Conservation (phyloP, 2,329 filamentous ascomycete species). For the Curvularia sp. region DNA sequence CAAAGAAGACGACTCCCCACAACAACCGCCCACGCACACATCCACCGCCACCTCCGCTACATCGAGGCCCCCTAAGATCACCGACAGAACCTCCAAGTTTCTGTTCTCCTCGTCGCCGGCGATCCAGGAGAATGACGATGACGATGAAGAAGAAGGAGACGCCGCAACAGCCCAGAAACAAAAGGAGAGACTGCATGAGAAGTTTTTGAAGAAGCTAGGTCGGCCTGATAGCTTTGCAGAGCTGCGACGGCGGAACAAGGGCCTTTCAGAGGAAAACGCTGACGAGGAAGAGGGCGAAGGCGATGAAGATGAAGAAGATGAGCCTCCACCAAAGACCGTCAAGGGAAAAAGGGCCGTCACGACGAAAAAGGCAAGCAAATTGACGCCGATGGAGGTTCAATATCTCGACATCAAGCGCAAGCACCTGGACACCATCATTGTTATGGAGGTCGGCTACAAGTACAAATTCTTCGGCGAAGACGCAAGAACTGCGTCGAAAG, state of each 20-base stretch:
- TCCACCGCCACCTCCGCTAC: constrained; percentile 36
- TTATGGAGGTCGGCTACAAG: constrained; percentile 97
- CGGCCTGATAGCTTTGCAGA: constrained; percentile 80
- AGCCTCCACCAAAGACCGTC: constrained; percentile 60
- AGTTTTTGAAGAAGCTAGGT: constrained; percentile 90
- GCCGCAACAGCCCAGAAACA: constrained; percentile 62
- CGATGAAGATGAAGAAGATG: constrained; percentile 63
- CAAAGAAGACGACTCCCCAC: constrained; percentile 28
- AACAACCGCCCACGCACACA: constrained; percentile 33
- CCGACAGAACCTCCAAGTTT: constrained; percentile 64
- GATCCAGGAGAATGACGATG: constrained; percentile 38
- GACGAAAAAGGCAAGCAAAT: constrained; percentile 77
- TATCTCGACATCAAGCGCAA: constrained; percentile 93
- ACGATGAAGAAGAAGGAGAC: constrained; percentile 52
- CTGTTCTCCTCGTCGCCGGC: constrained; percentile 63
- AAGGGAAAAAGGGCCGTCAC: constrained; percentile 59
- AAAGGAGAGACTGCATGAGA: constrained; percentile 77
- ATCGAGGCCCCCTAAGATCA: constrained; percentile 48
- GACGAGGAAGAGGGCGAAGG: constrained; percentile 62
- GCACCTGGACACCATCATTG: constrained; percentile 85
- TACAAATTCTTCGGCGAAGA: constrained; percentile 98
- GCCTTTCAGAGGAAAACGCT: constrained; percentile 62
- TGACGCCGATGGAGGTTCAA: constrained; percentile 94
- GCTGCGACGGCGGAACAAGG: constrained; percentile 67
- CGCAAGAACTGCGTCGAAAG: constrained; percentile 85